Evolutionary conservation across 495 filamentous ascomycete genomes (phyloP).

Genomic region (Penicillium verhagenii): DNA sequence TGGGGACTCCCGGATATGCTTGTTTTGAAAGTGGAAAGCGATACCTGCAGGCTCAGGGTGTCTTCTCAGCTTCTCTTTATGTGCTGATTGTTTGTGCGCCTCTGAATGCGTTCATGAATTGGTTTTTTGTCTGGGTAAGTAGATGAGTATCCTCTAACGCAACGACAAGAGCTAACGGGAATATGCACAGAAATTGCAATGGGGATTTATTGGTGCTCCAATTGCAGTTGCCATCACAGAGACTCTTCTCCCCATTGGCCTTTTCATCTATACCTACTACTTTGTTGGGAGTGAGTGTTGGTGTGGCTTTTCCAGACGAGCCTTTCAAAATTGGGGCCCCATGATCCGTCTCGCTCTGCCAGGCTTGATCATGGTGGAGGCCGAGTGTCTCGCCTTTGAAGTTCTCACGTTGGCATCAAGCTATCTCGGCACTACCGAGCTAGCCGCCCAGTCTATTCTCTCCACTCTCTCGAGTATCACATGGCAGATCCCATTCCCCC

Average conservation of each 20-base stretch:
- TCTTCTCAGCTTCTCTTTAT: slow-evolving; percentile 66
- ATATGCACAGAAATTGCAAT: slow-evolving; percentile 55
- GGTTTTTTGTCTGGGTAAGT: slow-evolving; percentile 70
- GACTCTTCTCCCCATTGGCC: slow-evolving; percentile 70
- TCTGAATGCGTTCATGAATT: slow-evolving; percentile 71
- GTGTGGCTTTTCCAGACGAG: slow-evolving; percentile 71
- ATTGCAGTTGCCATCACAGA: slow-evolving; percentile 81
- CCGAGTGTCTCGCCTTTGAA: slow-evolving; percentile 85
- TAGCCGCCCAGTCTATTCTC: slow-evolving; percentile 70
- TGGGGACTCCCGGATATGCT: slow-evolving; percentile 69
- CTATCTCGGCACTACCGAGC: slow-evolving; percentile 64
- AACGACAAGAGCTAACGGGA: not conserved
- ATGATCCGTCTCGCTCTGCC: slow-evolving; percentile 85
- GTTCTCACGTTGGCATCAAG: slow-evolving; percentile 70
- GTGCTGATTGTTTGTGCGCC: slow-evolving; percentile 69
- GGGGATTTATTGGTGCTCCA: slow-evolving; percentile 82
- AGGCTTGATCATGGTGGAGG: slow-evolving; percentile 88
- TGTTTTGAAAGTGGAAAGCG: slow-evolving; percentile 71
- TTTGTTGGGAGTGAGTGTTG: slow-evolving; percentile 63
- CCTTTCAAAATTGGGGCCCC: slow-evolving; percentile 78
- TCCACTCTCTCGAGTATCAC: slow-evolving; percentile 58
- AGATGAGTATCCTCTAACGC: not conserved
- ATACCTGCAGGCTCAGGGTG: slow-evolving; percentile 71
- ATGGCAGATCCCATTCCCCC: slow-evolving; percentile 66
- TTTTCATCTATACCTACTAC: slow-evolving; percentile 69